Conservation (phyloP, 2,329 filamentous ascomycete species). For the Clarireedia sp. region DNA sequence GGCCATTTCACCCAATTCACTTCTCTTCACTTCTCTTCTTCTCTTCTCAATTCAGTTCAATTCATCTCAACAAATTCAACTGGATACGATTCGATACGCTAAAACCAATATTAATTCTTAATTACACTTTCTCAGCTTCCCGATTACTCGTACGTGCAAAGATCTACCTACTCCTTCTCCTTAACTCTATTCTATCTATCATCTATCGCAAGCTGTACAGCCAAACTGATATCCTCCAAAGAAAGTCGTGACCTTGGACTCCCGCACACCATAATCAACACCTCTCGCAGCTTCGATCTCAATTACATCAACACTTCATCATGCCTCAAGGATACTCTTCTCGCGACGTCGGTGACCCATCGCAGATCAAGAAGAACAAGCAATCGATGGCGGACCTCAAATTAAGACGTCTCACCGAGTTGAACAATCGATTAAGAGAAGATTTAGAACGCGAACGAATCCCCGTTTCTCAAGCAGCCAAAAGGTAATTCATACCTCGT, state of each 20-base stretch:
- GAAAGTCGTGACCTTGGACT: neutral
- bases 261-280: neutral
- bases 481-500: constrained; percentile 52
- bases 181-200: neutral
- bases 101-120: neutral
- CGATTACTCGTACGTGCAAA: neutral
- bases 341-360: constrained; percentile 58
- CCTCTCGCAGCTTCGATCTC: neutral
- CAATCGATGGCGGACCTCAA: constrained; percentile 99
- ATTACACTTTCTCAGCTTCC: neutral
- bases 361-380: constrained; percentile 82
- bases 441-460: constrained; percentile 93
- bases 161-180: neutral
- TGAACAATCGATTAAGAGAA: constrained; percentile 92
- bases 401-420: constrained; percentile 87
- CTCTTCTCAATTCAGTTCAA: neutral
- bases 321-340: constrained; percentile 61
- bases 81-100: neutral
- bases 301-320: constrained; percentile 8
- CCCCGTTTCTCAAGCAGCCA: constrained; percentile 87
- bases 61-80: neutral
- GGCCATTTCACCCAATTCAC: neutral
- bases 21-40: neutral
- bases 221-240: neutral
- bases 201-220: neutral